These are phyloP conservation scores for Phaeosphaeria sp. DNA, from an alignment of 2,329 filamentous ascomycete species.

Conservation along the genomic window DNA sequence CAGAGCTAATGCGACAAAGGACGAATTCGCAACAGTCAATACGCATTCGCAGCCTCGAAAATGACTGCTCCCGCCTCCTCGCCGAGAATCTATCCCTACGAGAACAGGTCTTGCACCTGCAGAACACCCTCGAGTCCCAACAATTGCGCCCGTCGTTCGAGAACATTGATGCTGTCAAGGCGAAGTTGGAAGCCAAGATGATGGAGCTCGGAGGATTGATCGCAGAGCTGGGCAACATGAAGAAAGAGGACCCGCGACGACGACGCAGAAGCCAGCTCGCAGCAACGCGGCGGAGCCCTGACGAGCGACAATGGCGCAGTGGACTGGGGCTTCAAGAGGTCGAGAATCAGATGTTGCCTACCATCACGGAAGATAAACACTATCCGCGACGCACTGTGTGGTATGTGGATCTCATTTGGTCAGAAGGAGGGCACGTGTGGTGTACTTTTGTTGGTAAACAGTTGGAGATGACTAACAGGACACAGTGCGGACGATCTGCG, in stretches of 20 bases:
- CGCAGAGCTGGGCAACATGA: slow-evolving; percentile 63
- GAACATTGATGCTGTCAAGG: slow-evolving; percentile 73
- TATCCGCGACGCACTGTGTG: slow-evolving; percentile 73
- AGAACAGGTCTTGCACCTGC: slow-evolving; percentile 72
- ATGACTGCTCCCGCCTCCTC: slow-evolving; percentile 75
- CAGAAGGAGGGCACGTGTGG: neutral
- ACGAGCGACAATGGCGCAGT: slow-evolving; percentile 63
- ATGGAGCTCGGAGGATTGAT: slow-evolving; percentile 73
- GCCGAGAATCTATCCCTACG: slow-evolving; percentile 80
- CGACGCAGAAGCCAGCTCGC: slow-evolving; percentile 58
- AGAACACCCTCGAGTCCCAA: slow-evolving; percentile 70
- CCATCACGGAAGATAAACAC: slow-evolving; percentile 73
- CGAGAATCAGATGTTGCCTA: slow-evolving; percentile 66
- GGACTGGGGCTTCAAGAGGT: slow-evolving; percentile 49
- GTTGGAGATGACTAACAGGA: slow-evolving; percentile 21
- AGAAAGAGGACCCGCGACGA: slow-evolving; percentile 26
- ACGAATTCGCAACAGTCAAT: slow-evolving; percentile 79
- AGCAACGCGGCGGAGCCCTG: slow-evolving; percentile 56
- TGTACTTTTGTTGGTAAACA: neutral
- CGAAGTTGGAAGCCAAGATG: slow-evolving; percentile 74
- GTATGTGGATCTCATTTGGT: slow-evolving; percentile 56
- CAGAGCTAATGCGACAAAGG: slow-evolving; percentile 48
- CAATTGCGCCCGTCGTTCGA: slow-evolving; percentile 67
- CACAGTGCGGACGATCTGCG: slow-evolving; percentile 66
- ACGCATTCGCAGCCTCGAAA: slow-evolving; percentile 77